These are phyloP conservation scores for Ophiostoma himal-ulmi DNA, from an alignment of 2,329 filamentous ascomycete species.

Conservation along the genomic window DNA sequence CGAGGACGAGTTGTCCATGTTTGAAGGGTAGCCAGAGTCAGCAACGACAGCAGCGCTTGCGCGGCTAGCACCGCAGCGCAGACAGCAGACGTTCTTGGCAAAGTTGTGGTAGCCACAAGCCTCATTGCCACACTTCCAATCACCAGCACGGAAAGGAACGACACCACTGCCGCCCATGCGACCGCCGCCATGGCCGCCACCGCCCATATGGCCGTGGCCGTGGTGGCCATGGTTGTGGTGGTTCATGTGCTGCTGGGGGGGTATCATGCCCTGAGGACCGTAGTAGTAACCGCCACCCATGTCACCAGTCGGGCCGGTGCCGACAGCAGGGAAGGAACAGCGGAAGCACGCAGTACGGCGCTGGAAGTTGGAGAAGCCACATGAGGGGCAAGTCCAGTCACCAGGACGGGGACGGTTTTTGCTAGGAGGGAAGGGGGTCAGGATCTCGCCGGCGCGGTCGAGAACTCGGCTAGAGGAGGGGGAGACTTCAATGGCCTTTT, in stretches of 20 bases:
- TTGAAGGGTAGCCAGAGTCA: constrained; percentile 83
- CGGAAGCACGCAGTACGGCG: constrained; percentile 97
- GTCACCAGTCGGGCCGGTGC: constrained; percentile 64
- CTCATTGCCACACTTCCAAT: constrained; percentile 98
- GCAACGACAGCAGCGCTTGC: constrained; percentile 91
- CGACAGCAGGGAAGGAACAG: constrained; percentile 96
- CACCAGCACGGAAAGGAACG: constrained; percentile 94
- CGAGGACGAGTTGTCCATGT: constrained; percentile 77
- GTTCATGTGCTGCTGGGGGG: constrained; percentile 66
- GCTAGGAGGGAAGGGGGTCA: constrained; percentile 95
- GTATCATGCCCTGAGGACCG: constrained; percentile 70
- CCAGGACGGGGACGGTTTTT: constrained; percentile 96
- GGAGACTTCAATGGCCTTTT: constrained; percentile 98
- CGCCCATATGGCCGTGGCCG: constrained; percentile 59
- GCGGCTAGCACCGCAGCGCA: constrained; percentile 91
- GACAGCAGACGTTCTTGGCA: constrained; percentile 96
- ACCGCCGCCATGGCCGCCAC: constrained; percentile 54
- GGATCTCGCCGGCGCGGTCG: constrained; percentile 89
- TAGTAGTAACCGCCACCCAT: constrained; percentile 58
- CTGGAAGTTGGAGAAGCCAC: constrained; percentile 99
- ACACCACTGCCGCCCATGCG: constrained; percentile 77
- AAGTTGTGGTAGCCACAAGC: constrained; percentile 99
- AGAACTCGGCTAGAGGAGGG: constrained; percentile 95
- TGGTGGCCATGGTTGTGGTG: constrained; percentile 48
- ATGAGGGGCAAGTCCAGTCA: constrained; percentile 98